Evolutionary conservation across 495 filamentous ascomycete species (phyloP), one percentile per base, ranked within the genome.

Genomic region (Clavariopsis aquatica): DNA sequence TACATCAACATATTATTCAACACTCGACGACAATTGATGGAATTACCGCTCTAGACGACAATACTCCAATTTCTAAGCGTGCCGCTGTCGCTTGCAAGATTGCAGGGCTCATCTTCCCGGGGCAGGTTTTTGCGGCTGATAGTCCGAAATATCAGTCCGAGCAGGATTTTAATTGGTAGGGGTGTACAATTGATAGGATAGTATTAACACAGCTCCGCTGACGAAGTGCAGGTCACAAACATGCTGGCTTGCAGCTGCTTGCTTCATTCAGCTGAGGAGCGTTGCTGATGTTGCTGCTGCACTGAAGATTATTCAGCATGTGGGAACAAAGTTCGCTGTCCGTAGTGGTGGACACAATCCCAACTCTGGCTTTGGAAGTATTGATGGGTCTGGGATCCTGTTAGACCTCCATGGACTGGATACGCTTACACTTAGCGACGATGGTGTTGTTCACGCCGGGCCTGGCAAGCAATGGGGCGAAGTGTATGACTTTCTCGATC

Each of bases 321-420:
- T 72, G 23, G 63, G 62, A 13, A 74, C 69, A 45, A 75, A 77
- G 27, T 82, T 82, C 58, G 80, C 80, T 2, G 73, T 82, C 57
- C 80, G 78, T 46, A 75, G 72, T 20, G 77, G 78, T 3, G 80
- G 80, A 0, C 80, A 82, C 58, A 77, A 77, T 43, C 73, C 78
- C 1, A 80, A 80, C 49, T 72, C 73, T 0, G 73, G 73, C 20
- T 75, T 73, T 24, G 75, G 76, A 0, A 82, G 77, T 34, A 77
- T 76, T 27, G 62, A 72, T 19, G 23, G 10, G 7, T 62, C 65
- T 7, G 80, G 82, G 0, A 77, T 83, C 0, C 75, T 80, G 0
- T 71, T 84, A 45, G 81, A 82, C 53, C 31, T 84, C 43, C 71
- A 74, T 13, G 49, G 28, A 47, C 17, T 66, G 1, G 28, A 66